Evolutionary conservation across 805 yeast genomes (phyloP).

Genomic region (Wickerhamiella bombiphila): DNA sequence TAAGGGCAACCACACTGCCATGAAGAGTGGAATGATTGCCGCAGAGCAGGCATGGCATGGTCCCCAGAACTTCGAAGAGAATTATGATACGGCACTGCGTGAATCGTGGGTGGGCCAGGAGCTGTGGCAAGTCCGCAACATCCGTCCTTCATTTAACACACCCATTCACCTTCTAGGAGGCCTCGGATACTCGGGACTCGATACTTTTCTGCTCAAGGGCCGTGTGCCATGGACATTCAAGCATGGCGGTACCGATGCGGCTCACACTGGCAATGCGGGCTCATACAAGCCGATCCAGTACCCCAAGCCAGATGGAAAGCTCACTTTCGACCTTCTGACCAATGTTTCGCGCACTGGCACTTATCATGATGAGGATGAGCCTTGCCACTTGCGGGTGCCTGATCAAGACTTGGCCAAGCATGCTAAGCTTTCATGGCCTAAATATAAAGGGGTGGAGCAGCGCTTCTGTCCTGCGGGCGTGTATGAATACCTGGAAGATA

Average conservation of each 20-base stretch:
- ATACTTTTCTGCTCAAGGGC: constrained; percentile 67
- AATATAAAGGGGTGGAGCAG: constrained; percentile 73
- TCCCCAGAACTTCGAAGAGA: constrained; percentile 25
- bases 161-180: constrained; percentile 74
- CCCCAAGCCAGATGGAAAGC: constrained; percentile 90
- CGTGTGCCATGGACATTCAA: constrained; percentile 72
- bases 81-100: constrained; percentile 52
- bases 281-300: constrained; percentile 60
- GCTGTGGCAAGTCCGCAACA: constrained; percentile 69
- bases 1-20: constrained; percentile 96
- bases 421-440: constrained; percentile 53
- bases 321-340: constrained; percentile 83
- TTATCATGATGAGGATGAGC: constrained; percentile 87
- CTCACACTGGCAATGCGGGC: constrained; percentile 52
- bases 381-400: constrained; percentile 57
- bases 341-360: constrained; percentile 97
- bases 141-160: constrained; percentile 77
- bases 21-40: constrained; percentile 89
- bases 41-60: constrained; percentile 64
- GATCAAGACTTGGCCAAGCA: constrained; percentile 37
- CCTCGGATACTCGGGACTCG: constrained; percentile 66
- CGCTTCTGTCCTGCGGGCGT: constrained; percentile 98
- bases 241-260: constrained; percentile 56
- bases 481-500: constrained; percentile 69
- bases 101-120: constrained; percentile 81